Percentiles rank a stretch among this genome's conserved stretches.
Evolutionary conservation across 192 early-diverging fungal species (phyloP).

Genomic region (Coemansia sp.): DNA sequence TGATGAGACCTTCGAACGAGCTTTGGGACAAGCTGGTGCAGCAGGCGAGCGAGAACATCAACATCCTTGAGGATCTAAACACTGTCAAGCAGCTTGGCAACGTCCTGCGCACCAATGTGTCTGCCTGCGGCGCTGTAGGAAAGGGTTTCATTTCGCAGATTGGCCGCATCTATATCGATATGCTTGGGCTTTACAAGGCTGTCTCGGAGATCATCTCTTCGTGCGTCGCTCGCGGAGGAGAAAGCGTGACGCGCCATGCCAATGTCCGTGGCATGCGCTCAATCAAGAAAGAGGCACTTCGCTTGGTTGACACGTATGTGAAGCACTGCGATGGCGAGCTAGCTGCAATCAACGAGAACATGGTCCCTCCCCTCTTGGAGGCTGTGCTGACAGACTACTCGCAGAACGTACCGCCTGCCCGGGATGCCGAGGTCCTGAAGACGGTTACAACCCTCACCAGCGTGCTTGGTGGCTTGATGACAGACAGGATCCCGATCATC

Average conservation of each 20-base stretch:
- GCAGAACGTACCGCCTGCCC: constrained; percentile 79
- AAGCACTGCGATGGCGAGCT: constrained; percentile 81
- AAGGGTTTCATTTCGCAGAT: constrained; percentile 86
- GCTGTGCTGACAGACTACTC: constrained; percentile 88
- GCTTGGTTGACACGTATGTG: constrained; percentile 92
- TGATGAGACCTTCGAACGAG: constrained; percentile 88
- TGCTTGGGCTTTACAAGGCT: constrained; percentile 89
- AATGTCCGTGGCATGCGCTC: constrained; percentile 86
- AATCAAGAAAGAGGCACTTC: constrained; percentile 95
- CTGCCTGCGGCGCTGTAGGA: constrained; percentile 87
- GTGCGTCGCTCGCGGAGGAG: constrained; percentile 69
- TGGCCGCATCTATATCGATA: constrained; percentile 83
- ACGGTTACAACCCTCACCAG: constrained; percentile 87
- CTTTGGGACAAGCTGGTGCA: constrained; percentile 84
- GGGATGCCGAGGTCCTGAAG: constrained; percentile 94
- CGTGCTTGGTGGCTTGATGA: constrained; percentile 73
- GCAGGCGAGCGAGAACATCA: constrained; percentile 73
- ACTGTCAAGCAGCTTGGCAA: constrained; percentile 86
- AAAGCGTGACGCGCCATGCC: constrained; percentile 89
- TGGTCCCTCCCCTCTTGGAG: constrained; percentile 90
- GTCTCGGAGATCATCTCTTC: constrained; percentile 83
- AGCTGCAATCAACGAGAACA: constrained; percentile 70
- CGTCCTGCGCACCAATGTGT: constrained; percentile 93
- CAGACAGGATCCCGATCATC: constrained; percentile 80
- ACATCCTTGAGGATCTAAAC: constrained; percentile 72